These are phyloP conservation scores for Thalia dealbata DNA, from an alignment of 176 grass and related monocot species.

Conservation along the genomic window DNA sequence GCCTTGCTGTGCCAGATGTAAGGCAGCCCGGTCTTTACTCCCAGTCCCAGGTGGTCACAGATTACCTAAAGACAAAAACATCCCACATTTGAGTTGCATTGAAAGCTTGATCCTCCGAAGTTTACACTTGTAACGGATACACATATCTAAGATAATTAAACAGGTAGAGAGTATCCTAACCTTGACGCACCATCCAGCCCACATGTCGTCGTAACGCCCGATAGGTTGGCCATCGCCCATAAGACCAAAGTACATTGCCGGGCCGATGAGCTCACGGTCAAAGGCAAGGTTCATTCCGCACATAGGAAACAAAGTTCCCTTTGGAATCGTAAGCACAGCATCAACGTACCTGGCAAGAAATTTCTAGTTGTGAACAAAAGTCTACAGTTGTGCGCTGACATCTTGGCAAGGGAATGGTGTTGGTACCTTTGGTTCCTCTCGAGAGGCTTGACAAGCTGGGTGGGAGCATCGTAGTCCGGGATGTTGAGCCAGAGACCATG, in stretches of 20 bases:
- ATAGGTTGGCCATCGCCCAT: too few relatives aligned
- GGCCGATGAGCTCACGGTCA: too few relatives aligned
- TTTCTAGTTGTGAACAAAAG: not conserved
- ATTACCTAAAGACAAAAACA: slow-evolving; percentile 50
- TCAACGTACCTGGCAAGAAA: not conserved
- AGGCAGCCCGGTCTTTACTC: slow-evolving; percentile 89
- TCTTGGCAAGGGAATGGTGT: not conserved
- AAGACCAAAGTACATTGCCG: too few relatives aligned
- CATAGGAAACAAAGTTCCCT: too few relatives aligned
- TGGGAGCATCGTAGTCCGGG: slow-evolving; percentile 16
- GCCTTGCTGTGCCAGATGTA: slow-evolving; percentile 99
- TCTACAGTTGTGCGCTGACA: not conserved
- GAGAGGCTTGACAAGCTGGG: not conserved
- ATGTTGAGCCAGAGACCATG: slow-evolving; percentile 44
- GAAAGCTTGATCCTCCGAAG: too few relatives aligned
- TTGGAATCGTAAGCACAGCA: too few relatives aligned
- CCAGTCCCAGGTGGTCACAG: slow-evolving; percentile 80
- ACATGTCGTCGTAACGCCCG: too few relatives aligned
- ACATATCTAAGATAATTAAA: too few relatives aligned
- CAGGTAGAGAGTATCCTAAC: not conserved
- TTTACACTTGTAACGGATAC: too few relatives aligned
- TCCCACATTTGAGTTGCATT: too few relatives aligned
- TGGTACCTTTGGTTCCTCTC: not conserved
- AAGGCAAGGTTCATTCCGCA: too few relatives aligned
- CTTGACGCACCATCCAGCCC: too few relatives aligned